Percentiles rank a stretch among this genome's conserved stretches.
These are phyloP conservation scores for Anthracocystis walkeri DNA, from an alignment of 1,284 basidiomycete genomes.

Conservation along the genomic window DNA sequence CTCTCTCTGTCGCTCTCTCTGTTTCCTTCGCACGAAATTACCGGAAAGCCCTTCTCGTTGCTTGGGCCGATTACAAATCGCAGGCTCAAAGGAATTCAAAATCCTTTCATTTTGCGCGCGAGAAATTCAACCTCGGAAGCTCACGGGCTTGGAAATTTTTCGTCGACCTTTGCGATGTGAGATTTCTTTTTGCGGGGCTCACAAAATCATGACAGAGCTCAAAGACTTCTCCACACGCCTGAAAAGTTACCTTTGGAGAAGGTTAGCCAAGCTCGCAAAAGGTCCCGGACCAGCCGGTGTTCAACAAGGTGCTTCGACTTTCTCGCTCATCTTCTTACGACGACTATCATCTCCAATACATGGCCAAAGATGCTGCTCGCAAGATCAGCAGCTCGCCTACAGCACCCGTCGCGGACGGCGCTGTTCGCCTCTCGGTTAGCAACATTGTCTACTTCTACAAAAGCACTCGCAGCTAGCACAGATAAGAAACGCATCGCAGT, in stretches of 20 bases:
- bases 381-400: constrained; percentile 28
- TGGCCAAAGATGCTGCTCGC: constrained; percentile 29
- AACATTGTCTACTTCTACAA: constrained; percentile 18
- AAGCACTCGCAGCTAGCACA: constrained; percentile 9
- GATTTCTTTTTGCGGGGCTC: background rate
- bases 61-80: constrained; percentile 36
- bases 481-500: constrained; percentile 72
- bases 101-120: constrained; percentile 14
- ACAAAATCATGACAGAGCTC: constrained; percentile 20
- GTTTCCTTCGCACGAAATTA: constrained; percentile 27
- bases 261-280: background rate
- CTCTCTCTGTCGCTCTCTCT: constrained; percentile 3
- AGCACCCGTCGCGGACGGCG: background rate
- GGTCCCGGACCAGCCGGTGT: constrained; percentile 1
- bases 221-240: constrained; percentile 13
- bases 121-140: constrained; percentile 18
- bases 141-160: constrained; percentile 8
- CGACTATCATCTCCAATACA: background rate
- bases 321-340: background rate
- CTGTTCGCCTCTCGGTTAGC: background rate
- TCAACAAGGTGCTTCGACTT: background rate
- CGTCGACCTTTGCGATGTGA: background rate
- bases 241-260: background rate
- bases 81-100: constrained; percentile 8
- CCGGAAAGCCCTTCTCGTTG: background rate